phyloP scores from a whole-genome alignment of 352 stramenopile species.

The Blastocystis sp. region DNA sequence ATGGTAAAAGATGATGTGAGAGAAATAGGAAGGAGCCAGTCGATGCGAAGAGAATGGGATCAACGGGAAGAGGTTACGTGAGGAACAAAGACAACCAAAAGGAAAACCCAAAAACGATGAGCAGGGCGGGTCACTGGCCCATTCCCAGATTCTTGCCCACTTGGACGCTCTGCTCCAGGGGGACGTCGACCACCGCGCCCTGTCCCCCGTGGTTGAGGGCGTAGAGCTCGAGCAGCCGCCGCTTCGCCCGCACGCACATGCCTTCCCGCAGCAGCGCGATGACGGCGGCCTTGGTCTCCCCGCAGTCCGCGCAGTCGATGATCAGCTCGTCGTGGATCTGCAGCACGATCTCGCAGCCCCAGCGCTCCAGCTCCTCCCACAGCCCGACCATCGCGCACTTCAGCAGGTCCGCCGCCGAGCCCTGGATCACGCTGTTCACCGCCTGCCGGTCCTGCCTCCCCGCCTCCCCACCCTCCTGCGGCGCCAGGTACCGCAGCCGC shows the following conservation, averaged over 20 bases:
- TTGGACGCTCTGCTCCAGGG: conserved; percentile 35
- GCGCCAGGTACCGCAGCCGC: conserved; percentile 28
- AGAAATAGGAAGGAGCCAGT: background rate
- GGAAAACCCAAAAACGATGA: background rate
- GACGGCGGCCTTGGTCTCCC: background rate
- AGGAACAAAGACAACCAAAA: background rate
- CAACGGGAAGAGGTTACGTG: background rate
- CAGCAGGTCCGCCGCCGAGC: conserved; percentile 75
- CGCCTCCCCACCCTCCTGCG: background rate
- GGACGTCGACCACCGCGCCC: conserved; percentile 15
- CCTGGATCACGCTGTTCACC: conserved; percentile 76
- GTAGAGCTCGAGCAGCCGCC: conserved; percentile 16
- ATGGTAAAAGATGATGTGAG: background rate
- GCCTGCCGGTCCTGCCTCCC: conserved; percentile 74
- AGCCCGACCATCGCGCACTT: conserved; percentile 75
- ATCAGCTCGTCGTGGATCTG: conserved; percentile 76
- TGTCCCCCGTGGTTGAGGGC: background rate
- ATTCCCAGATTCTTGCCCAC: conserved; percentile 47
- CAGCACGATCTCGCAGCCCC: conserved; percentile 69
- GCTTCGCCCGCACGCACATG: conserved; percentile 32
- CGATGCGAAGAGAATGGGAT: background rate
- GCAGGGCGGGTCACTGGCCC: conserved; percentile 1
- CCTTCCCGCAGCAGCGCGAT: conserved; percentile 5
- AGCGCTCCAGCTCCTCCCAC: conserved; percentile 23
- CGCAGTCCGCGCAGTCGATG: conserved; percentile 70